phyloP scores from a whole-genome alignment of 768 basidiomycete genomes.

The Macrolepiota fuliginosa region DNA sequence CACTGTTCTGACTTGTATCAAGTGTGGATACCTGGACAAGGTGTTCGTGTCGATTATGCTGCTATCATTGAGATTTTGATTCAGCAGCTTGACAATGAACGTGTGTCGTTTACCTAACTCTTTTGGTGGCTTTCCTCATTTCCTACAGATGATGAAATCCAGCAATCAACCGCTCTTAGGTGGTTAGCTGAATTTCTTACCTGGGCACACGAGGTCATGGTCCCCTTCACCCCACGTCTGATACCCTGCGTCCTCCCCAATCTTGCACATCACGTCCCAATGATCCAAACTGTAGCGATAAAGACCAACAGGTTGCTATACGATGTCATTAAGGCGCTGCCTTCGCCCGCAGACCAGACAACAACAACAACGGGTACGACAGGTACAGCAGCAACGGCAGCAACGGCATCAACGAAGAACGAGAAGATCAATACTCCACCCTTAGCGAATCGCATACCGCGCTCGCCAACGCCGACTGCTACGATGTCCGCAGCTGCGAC shows the following conservation, averaged over 20 bases:
- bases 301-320: slow-evolving; percentile 85
- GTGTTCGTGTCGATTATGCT: slow-evolving; percentile 86
- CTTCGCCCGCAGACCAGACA: slow-evolving; percentile 58
- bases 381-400: slow-evolving; percentile 19
- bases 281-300: slow-evolving; percentile 85
- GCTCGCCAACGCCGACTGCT: slow-evolving; percentile 59
- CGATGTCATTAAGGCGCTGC: slow-evolving; percentile 82
- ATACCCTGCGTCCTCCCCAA: slow-evolving; percentile 93
- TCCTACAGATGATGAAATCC: slow-evolving; percentile 82
- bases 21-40: slow-evolving; percentile 95
- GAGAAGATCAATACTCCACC: slow-evolving; percentile 26
- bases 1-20: slow-evolving; percentile 12
- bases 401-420: slow-evolving; percentile 12
- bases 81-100: slow-evolving; percentile 78
- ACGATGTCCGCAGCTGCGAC: slow-evolving; percentile 33
- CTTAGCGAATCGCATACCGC: slow-evolving; percentile 34
- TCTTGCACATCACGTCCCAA: slow-evolving; percentile 85
- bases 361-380: slow-evolving; percentile 21
- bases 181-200: slow-evolving; percentile 92
- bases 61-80: slow-evolving; percentile 94
- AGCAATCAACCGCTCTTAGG: slow-evolving; percentile 88
- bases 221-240: slow-evolving; percentile 91
- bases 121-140: not conserved
- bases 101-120: slow-evolving; percentile 41
- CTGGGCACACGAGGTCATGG: slow-evolving; percentile 88